Evolutionary conservation across 495 filamentous ascomycete species (phyloP).

Genomic region (Aspergillus campestris): DNA sequence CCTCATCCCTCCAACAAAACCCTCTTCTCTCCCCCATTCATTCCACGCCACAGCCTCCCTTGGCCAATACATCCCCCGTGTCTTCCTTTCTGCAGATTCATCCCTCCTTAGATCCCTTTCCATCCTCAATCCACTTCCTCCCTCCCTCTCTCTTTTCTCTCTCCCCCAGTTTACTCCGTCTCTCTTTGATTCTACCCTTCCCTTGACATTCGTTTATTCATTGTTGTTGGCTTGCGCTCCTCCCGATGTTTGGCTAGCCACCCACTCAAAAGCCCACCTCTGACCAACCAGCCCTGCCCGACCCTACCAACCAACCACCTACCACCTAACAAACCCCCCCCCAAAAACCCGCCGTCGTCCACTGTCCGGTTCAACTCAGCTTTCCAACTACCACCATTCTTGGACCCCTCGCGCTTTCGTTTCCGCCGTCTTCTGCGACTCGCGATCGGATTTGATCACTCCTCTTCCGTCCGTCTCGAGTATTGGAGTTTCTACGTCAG

Average conservation of each 20-base stretch:
- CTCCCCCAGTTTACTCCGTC: constrained; percentile 5
- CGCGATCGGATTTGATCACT: not conserved
- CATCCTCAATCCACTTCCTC: constrained; percentile 2
- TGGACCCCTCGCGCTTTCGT: not conserved
- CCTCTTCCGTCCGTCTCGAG: constrained; percentile 9
- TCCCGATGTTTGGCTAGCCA: constrained; percentile 13
- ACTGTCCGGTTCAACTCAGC: constrained; percentile 1
- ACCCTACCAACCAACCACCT: too few relatives aligned
- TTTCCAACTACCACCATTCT: not conserved
- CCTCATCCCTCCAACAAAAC: too few relatives aligned
- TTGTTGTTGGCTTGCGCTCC: constrained; percentile 5
- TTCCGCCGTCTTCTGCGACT: not conserved
- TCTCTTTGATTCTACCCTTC: constrained; percentile 1
- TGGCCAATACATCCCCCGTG: too few relatives aligned
- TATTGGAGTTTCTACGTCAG: constrained; percentile 30
- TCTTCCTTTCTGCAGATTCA: too few relatives aligned
- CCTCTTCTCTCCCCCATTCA: too few relatives aligned
- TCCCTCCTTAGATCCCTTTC: too few relatives aligned
- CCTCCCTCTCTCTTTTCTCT: constrained; percentile 11
- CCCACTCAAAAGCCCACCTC: not conserved
- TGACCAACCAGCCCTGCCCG: too few relatives aligned
- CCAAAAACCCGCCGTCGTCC: constrained; percentile 1
- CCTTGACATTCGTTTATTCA: constrained; percentile 1
- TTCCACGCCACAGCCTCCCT: too few relatives aligned
- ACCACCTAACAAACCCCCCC: not conserved